Conservation (phyloP, 1,139 yeast genomes). For the Sugiyamaella paludigena region DNA sequence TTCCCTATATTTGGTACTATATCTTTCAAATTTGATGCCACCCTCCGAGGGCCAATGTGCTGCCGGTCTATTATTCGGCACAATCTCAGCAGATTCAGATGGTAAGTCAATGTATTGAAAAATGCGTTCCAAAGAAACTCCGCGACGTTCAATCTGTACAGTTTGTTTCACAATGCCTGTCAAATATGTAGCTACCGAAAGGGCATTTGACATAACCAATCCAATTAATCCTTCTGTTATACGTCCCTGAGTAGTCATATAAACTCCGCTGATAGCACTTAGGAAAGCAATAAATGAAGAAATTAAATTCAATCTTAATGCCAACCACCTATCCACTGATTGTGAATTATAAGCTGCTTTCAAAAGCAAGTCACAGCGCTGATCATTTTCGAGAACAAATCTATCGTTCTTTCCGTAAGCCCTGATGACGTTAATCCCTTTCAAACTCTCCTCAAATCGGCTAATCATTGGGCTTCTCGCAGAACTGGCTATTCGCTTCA, state of each 20-base stretch:
- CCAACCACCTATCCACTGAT: slow-evolving; percentile 59
- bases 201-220: slow-evolving; percentile 65
- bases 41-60: slow-evolving; percentile 62
- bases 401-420: slow-evolving; percentile 51
- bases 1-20: slow-evolving; percentile 63
- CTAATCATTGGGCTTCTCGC: slow-evolving; percentile 74
- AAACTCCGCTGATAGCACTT: slow-evolving; percentile 47
- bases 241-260: slow-evolving; percentile 45
- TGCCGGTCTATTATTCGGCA: slow-evolving; percentile 33
- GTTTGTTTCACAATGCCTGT: slow-evolving; percentile 59
- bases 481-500: slow-evolving; percentile 74
- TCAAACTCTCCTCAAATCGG: slow-evolving; percentile 71
- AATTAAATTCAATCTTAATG: slow-evolving; percentile 62
- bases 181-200: slow-evolving; percentile 58
- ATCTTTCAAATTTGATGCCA: slow-evolving; percentile 54
- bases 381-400: slow-evolving; percentile 52
- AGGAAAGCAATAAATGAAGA: slow-evolving; percentile 61
- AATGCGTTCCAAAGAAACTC: slow-evolving; percentile 72
- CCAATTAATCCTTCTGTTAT: slow-evolving; percentile 68
- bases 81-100: slow-evolving; percentile 52
- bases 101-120: slow-evolving; percentile 61
- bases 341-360: slow-evolving; percentile 49
- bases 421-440: slow-evolving; percentile 68
- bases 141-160: slow-evolving; percentile 69
- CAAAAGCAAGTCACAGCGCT: slow-evolving; percentile 60